Conservation (phyloP, 148 eudicot species). For the Gaultheria prostrata region DNA sequence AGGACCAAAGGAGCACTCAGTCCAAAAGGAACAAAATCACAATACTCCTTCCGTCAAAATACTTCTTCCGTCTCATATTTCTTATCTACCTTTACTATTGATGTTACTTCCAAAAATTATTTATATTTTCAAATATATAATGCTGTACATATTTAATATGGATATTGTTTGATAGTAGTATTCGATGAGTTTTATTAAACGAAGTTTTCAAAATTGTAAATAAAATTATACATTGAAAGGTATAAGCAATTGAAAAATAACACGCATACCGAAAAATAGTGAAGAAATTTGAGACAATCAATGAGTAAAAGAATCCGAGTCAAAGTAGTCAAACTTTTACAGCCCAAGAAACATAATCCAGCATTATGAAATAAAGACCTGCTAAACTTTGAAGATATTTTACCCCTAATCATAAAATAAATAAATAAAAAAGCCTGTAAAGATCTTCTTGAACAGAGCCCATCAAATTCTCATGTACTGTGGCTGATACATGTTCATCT, state of each 20-base stretch:
- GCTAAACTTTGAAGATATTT: conserved; percentile 10
- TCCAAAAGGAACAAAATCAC: conserved; percentile 38
- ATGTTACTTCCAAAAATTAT: no score
- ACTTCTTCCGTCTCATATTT: no score
- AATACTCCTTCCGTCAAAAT: conserved; percentile 22
- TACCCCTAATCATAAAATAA: background rate
- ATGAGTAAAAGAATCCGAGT: conserved; percentile 28
- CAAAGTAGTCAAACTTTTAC: conserved; percentile 37
- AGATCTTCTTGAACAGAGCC: background rate
- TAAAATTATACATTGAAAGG: no score
- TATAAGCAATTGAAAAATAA: no score
- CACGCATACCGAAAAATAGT: no score
- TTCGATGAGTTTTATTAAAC: no score
- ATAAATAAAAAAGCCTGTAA: background rate
- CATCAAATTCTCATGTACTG: background rate
- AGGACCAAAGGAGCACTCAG: conserved; percentile 31
- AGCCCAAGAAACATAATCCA: conserved; percentile 30
- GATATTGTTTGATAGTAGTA: no score
- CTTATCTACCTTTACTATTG: no score
- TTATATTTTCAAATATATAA: no score
- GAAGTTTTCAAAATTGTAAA: no score
- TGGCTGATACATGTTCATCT: background rate
- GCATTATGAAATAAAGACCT: conserved; percentile 23
- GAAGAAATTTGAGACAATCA: no score
- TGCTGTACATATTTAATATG: no score